Conservation (phyloP, 2,329 filamentous ascomycete genomes). For the Fusarium coicis region DNA sequence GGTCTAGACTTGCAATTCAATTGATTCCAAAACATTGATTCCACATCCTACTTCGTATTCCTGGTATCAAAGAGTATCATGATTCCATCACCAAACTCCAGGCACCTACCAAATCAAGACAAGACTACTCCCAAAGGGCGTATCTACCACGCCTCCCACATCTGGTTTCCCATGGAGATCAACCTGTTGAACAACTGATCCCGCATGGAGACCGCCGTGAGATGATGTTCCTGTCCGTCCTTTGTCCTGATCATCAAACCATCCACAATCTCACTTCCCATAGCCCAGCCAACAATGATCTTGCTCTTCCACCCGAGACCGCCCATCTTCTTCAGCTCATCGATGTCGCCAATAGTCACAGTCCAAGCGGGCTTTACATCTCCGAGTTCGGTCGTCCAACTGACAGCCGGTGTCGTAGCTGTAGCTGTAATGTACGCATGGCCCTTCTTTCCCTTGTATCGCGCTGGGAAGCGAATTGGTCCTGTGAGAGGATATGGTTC, state of each 20-base stretch:
- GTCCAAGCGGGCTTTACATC: conserved; percentile 73
- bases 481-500: conserved; percentile 62
- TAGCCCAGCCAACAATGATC: conserved; percentile 82
- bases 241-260: conserved; percentile 75
- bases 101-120: background rate
- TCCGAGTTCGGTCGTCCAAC: conserved; percentile 67
- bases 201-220: conserved; percentile 77
- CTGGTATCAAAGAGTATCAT: background rate
- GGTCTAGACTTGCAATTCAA: background rate
- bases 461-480: conserved; percentile 79
- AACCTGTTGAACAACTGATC: conserved; percentile 86
- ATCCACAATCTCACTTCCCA: conserved; percentile 79
- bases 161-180: conserved; percentile 80
- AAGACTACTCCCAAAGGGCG: background rate
- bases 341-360: conserved; percentile 76
- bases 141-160: conserved; percentile 79
- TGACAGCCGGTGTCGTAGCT: conserved; percentile 74
- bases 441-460: conserved; percentile 77
- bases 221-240: conserved; percentile 63
- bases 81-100: conserved; percentile 20
- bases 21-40: conserved; percentile 6
- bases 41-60: conserved; percentile 18
- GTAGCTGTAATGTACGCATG: conserved; percentile 76
- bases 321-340: conserved; percentile 80
- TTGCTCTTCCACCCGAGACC: conserved; percentile 88